Base-by-base conservation (phyloP, 202 grass and related monocot species). In the Digitaria exilis region DNA sequence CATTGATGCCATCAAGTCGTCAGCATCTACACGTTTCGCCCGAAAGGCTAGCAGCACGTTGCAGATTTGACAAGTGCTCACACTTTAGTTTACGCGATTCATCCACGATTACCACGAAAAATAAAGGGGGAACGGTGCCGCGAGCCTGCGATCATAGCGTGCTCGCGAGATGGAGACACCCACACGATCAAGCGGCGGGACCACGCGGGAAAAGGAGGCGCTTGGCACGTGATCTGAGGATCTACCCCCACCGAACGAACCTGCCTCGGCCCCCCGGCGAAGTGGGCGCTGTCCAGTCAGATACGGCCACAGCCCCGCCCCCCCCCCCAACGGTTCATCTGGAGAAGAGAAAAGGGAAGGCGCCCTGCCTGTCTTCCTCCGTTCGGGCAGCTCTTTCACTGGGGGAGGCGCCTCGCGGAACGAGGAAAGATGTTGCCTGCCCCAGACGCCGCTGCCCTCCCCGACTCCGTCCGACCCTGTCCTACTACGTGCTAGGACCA, bases 351-450 rank as follows among this genome's bases (percentile, higher is more conserved):
- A n/a, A n/a, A n/a, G n/a, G n/a, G n/a, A n/a, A n/a, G n/a, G n/a
- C n/a, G n/a, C n/a, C n/a, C n/a, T n/a, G n/a, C n/a, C 50, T 22
- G 52, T 21, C 21, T 56, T 7, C 52, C n/a, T 12, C 9, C 48
- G 18, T 76, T 18, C 1, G 61, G 56, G 3, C 35, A n/a, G 57
- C 13, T 9, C 17, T 14, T 45, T 57, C 73, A 19, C 67, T 2
- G 61, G 77, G 84, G 77, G 25, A 80, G 84, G 83, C 32, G 22
- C 57, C 59, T 63, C 55, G 22, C 55, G 55, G 55, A 58, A 26
- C 17, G 17, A 43, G 21, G 30, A 39, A 62, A 62, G 80, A 32
- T 19, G 63, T 54, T 2, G 21, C 82, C 75, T 70, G 52, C 37
- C 64, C 28, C 73, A 26, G 82, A 69, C 35, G 60, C 69, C 24